Base-by-base conservation (phyloP, 148 eudicot species). In the Arbutus unedo region DNA sequence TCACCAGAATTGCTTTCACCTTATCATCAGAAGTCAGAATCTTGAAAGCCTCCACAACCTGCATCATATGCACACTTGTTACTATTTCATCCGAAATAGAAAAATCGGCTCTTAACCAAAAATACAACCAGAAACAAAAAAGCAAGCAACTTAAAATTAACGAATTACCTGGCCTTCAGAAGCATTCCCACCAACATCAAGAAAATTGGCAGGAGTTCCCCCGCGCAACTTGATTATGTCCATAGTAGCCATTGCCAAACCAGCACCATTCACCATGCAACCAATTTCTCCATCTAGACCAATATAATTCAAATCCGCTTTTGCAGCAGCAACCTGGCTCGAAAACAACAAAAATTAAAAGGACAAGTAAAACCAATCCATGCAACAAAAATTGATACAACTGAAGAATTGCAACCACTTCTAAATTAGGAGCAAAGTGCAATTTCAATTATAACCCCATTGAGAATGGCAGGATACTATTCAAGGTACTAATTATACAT, bases 161-260 rank as follows among this genome's bases (percentile, higher is more conserved):
- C 55, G 6, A 49, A 43, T 81, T 89, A 91, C 99, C 96, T 96
- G 99, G 86, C 85, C 72, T 87, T 96, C 99, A 84, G 99, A 94
- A 78, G 99, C 99, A 91, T 90, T 94, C 57, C 99, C 99, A 77
- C 99, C 98, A 59, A 96, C 99, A 89, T 96, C 98, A 64, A 96
- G 92, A 86, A 96, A 96, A 88, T 96, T 96, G 81, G 99, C 97
- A 82, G 98, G 99, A 82, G 99, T 96, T 81, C 99, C 99, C 45
- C 98, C 99, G 82, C 92, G 94, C 82, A 96, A 79, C 90, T 96
- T 96, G 80, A 96, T 96, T 21, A 96, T 96, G 83, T 96, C 99
- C 99, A 96, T 96, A 79, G 99, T 96, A 73, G 99, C 97, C 99
- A 96, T 96, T 74, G 99, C 99, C 89, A 96, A 89, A 78, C 99